phyloP scores from a whole-genome alignment of 2,329 filamentous ascomycete genomes.

The Grosmannia serpens region DNA sequence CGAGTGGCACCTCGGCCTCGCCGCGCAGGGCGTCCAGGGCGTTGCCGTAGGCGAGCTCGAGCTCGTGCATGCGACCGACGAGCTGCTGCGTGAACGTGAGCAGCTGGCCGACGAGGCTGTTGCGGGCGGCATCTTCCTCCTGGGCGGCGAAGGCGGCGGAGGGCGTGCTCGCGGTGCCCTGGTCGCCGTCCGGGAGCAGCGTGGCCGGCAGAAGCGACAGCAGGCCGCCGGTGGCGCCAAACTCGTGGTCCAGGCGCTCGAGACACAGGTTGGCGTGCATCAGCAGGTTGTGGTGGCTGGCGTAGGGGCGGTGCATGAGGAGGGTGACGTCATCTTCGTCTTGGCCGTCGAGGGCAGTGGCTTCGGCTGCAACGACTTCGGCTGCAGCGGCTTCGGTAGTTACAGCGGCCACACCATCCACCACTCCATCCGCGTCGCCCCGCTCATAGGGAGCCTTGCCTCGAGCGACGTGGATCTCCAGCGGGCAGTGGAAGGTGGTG shows the following conservation, averaged over 20 bases:
- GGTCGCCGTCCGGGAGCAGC: neutral
- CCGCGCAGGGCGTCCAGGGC: slow-evolving; percentile 36
- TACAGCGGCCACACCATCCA: neutral
- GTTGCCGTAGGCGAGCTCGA: slow-evolving; percentile 41
- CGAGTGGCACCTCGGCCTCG: slow-evolving; percentile 13
- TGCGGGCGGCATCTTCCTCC: slow-evolving; percentile 25
- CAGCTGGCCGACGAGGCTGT: slow-evolving; percentile 45
- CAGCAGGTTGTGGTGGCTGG: slow-evolving; percentile 36
- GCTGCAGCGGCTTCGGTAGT: no score
- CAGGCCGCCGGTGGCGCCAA: slow-evolving; percentile 41
- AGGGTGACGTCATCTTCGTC: neutral
- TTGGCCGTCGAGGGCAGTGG: neutral
- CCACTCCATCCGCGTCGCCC: neutral
- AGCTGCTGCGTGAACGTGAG: slow-evolving; percentile 43
- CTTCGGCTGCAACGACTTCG: neutral
- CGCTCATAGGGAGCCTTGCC: slow-evolving; percentile 11
- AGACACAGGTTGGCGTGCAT: slow-evolving; percentile 49
- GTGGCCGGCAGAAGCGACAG: slow-evolving; percentile 38
- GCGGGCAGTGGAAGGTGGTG: slow-evolving; percentile 33
- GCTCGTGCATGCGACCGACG: slow-evolving; percentile 42
- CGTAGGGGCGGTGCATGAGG: slow-evolving; percentile 23
- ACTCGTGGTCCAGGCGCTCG: slow-evolving; percentile 49
- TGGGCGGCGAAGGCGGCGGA: slow-evolving; percentile 19
- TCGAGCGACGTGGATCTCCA: slow-evolving; percentile 20
- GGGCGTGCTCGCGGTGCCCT: slow-evolving; percentile 13